Conservation (phyloP, 2,329 filamentous ascomycete species). For the Aspergillus novoparasiticus region DNA sequence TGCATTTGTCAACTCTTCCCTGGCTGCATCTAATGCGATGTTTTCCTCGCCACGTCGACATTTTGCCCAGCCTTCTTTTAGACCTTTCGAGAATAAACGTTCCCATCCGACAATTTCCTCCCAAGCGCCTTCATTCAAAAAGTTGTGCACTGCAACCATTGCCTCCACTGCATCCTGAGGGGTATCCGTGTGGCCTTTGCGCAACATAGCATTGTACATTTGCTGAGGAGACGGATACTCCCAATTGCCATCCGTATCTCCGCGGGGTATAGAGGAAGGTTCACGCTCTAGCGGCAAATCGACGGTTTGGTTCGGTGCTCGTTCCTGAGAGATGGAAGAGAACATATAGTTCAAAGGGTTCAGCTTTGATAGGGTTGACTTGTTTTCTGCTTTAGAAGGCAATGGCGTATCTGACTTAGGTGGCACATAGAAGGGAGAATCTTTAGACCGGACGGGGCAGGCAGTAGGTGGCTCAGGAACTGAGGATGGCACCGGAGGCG, state of each 20-base stretch:
- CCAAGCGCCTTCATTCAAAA: constrained; percentile 97
- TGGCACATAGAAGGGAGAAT: constrained; percentile 50
- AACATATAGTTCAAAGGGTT: constrained; percentile 97
- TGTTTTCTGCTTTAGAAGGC: constrained; percentile 31
- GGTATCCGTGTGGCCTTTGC: constrained; percentile 94
- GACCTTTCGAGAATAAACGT: constrained; percentile 74
- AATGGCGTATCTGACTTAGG: constrained; percentile 36
- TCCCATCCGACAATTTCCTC: constrained; percentile 94
- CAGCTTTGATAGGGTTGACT: constrained; percentile 64
- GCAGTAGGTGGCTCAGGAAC: constrained; percentile 32
- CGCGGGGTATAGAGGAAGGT: constrained; percentile 86
- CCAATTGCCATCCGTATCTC: constrained; percentile 76
- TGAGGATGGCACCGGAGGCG: constrained; percentile 30
- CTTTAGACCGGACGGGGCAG: constrained; percentile 53
- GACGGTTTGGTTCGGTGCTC: constrained; percentile 70
- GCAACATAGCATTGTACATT: constrained; percentile 98
- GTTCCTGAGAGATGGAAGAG: constrained; percentile 76
- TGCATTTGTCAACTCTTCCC: constrained; percentile 46
- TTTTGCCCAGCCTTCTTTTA: constrained; percentile 71
- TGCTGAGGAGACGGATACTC: constrained; percentile 98
- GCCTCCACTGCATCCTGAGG: constrained; percentile 89
- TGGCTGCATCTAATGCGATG: constrained; percentile 56
- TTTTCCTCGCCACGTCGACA: constrained; percentile 75
- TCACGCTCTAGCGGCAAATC: constrained; percentile 79
- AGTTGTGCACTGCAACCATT: constrained; percentile 98